These are phyloP conservation scores for Zygosaccharomyces pseudorouxii DNA, from an alignment of 805 yeast genomes.

Conservation along the genomic window DNA sequence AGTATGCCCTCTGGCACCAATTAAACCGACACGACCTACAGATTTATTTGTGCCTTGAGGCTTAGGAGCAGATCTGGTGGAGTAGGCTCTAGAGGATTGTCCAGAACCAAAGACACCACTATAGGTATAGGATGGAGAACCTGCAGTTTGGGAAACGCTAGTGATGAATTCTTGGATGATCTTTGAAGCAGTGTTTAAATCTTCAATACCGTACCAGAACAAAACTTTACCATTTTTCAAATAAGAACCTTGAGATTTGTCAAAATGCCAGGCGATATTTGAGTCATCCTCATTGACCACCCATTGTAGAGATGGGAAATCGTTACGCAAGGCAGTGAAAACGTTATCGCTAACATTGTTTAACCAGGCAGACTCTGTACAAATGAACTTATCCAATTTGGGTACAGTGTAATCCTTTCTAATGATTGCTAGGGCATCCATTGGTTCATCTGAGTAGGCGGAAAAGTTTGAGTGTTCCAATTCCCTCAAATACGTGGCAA, in stretches of 20 bases:
- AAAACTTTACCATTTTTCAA: slow-evolving; percentile 82
- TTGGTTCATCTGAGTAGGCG: slow-evolving; percentile 91
- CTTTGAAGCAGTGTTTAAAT: slow-evolving; percentile 55
- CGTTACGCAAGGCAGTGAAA: slow-evolving; percentile 74
- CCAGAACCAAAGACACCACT: slow-evolving; percentile 44
- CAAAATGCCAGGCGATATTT: slow-evolving; percentile 86
- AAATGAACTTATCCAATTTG: slow-evolving; percentile 76
- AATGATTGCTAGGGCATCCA: slow-evolving; percentile 89
- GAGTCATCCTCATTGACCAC: slow-evolving; percentile 84
- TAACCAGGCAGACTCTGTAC: slow-evolving; percentile 91
- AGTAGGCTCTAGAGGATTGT: slow-evolving; percentile 50
- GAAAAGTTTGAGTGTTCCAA: slow-evolving; percentile 61
- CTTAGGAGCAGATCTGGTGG: slow-evolving; percentile 54
- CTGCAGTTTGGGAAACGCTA: slow-evolving; percentile 28
- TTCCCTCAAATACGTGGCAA: slow-evolving; percentile 73
- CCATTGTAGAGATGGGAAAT: slow-evolving; percentile 77
- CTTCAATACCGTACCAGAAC: slow-evolving; percentile 89
- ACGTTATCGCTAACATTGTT: slow-evolving; percentile 95
- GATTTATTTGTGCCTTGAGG: slow-evolving; percentile 57
- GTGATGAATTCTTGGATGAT: slow-evolving; percentile 55
- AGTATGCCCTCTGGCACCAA: slow-evolving; percentile 98
- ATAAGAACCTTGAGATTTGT: slow-evolving; percentile 90
- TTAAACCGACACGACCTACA: slow-evolving; percentile 76
- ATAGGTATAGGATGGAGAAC: slow-evolving; percentile 31
- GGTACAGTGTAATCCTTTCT: slow-evolving; percentile 53